Evolutionary conservation across 106 monocot species (phyloP).

Genomic region (Dendrobium chrysotoxum): DNA sequence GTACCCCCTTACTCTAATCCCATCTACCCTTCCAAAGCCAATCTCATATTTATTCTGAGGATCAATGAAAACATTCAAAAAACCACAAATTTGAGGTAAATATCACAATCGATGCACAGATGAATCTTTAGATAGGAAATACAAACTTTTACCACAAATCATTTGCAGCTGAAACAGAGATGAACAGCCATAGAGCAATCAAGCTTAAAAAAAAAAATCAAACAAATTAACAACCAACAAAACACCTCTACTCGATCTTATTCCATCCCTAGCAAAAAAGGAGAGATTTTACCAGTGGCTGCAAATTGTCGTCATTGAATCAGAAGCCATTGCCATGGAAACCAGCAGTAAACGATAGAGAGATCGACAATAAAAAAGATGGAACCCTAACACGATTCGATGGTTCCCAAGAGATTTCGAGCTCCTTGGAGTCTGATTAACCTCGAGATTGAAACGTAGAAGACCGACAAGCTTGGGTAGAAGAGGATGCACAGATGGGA

Average conservation of each 20-base stretch:
- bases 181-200: background rate
- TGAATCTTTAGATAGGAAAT: background rate
- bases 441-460: background rate
- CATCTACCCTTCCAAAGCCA: background rate
- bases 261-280: background rate
- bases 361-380: background rate
- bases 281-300: slow-evolving; percentile 8
- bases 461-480: background rate
- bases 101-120: background rate
- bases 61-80: background rate
- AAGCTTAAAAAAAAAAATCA: background rate
- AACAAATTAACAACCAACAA: slow-evolving; percentile 4
- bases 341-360: background rate
- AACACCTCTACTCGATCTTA: background rate
- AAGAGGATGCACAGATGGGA: background rate
- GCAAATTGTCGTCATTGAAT: slow-evolving; percentile 8
- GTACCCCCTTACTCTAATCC: background rate
- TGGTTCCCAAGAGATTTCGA: background rate
- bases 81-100: background rate
- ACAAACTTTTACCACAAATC: background rate
- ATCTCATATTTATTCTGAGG: background rate
- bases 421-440: background rate
- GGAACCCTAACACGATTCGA: background rate
- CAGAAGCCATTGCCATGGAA: slow-evolving; percentile 13
- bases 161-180: background rate